Conservation (phyloP, 768 basidiomycete genomes). For the Lepiota subincarnata region DNA sequence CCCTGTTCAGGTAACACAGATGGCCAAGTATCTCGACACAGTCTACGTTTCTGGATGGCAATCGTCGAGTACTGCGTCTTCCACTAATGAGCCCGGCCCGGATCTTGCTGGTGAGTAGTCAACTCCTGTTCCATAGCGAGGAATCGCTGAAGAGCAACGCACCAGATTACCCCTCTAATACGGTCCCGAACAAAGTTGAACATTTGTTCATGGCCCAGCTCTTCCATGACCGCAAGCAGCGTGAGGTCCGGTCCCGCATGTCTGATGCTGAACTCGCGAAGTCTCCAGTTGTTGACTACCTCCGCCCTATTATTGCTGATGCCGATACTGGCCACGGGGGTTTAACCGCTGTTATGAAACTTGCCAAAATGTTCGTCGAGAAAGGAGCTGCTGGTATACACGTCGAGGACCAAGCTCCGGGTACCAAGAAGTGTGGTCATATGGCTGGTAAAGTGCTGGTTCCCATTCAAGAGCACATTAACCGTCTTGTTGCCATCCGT, state of each 20-base stretch:
- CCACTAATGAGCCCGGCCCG: conserved; percentile 94
- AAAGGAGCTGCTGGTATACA: conserved; percentile 98
- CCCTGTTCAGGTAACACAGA: conserved; percentile 96
- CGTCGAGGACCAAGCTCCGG: conserved; percentile 95
- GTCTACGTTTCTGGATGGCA: conserved; percentile 99
- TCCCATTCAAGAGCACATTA: conserved; percentile 96
- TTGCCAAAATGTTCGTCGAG: conserved; percentile 98
- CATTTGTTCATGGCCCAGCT: conserved; percentile 97
- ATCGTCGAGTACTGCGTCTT: conserved; percentile 89
- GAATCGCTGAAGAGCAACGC: background rate
- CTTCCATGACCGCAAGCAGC: conserved; percentile 98
- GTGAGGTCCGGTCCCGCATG: conserved; percentile 69
- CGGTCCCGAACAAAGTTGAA: conserved; percentile 98
- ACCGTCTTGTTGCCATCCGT: conserved; percentile 94
- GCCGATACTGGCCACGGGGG: conserved; percentile 99
- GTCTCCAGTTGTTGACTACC: conserved; percentile 78
- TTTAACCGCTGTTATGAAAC: conserved; percentile 97
- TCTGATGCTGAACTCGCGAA: conserved; percentile 66
- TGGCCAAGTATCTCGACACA: conserved; percentile 98
- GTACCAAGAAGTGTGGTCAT: conserved; percentile 94
- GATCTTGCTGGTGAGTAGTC: conserved; percentile 84
- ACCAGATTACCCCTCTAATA: conserved; percentile 95
- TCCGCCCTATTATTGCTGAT: conserved; percentile 93
- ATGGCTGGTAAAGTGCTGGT: conserved; percentile 98
- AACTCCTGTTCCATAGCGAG: background rate